Conservation (phyloP, 805 yeast genomes). For the Metschnikowia vanudenii region DNA sequence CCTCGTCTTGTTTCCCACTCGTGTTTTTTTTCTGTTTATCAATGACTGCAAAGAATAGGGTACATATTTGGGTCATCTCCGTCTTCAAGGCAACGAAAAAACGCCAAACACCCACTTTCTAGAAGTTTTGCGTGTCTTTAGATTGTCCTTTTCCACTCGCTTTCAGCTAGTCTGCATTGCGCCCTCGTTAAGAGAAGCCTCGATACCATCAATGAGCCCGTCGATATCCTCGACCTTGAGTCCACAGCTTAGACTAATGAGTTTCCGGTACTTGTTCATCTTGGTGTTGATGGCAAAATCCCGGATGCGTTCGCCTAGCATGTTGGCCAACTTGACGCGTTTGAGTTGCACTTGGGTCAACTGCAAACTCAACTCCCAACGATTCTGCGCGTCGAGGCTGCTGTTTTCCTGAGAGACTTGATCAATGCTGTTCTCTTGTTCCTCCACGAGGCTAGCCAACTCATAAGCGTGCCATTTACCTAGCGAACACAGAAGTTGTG, state of each 20-base stretch:
- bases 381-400: background rate
- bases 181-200: slow-evolving; percentile 18
- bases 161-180: slow-evolving; percentile 2
- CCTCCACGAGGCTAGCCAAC: slow-evolving; percentile 43
- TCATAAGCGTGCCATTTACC: slow-evolving; percentile 39
- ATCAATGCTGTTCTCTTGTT: slow-evolving; percentile 24
- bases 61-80: too few relatives aligned
- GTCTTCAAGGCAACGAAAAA: too few relatives aligned
- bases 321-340: slow-evolving; percentile 42
- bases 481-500: slow-evolving; percentile 12
- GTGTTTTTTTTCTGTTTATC: too few relatives aligned
- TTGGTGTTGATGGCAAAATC: slow-evolving; percentile 48
- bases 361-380: slow-evolving; percentile 19
- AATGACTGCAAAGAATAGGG: too few relatives aligned
- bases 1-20: too few relatives aligned
- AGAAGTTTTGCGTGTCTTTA: too few relatives aligned
- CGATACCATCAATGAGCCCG: slow-evolving; percentile 75
- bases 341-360: slow-evolving; percentile 54
- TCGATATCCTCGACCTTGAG: slow-evolving; percentile 76
- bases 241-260: slow-evolving; percentile 76
- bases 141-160: too few relatives aligned
- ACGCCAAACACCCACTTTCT: too few relatives aligned
- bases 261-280: slow-evolving; percentile 72
- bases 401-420: background rate
- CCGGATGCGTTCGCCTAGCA: slow-evolving; percentile 48